phyloP scores from a whole-genome alignment of 1,139 yeast species.

The Geotrichum restrictum region DNA sequence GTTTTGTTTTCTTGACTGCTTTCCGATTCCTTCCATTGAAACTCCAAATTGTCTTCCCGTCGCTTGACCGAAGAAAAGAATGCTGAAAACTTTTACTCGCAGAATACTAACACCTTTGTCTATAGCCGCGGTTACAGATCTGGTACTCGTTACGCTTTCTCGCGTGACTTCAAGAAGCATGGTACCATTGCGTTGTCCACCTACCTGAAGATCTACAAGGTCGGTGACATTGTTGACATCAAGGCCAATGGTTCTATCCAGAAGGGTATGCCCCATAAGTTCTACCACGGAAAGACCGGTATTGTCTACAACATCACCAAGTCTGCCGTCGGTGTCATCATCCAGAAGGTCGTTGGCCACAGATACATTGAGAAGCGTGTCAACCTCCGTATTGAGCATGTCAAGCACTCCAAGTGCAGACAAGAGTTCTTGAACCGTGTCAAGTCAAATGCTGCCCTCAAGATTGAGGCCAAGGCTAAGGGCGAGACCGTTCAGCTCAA shows the following conservation, averaged over 20 bases:
- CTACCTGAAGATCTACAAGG: slow-evolving; percentile 96
- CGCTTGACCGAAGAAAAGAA: no score
- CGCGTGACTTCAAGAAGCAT: slow-evolving; percentile 98
- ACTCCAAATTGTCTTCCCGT: not conserved
- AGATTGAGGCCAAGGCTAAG: slow-evolving; percentile 89
- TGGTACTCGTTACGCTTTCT: slow-evolving; percentile 99
- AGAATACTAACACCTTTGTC: not conserved
- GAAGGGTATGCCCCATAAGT: slow-evolving; percentile 99
- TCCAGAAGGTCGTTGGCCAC: slow-evolving; percentile 98
- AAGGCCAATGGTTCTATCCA: slow-evolving; percentile 98
- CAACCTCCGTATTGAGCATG: slow-evolving; percentile 97
- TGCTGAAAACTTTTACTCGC: no score
- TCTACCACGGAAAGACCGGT: slow-evolving; percentile 99
- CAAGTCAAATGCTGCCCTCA: slow-evolving; percentile 90
- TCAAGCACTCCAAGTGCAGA: slow-evolving; percentile 99
- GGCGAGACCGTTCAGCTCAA: slow-evolving; percentile 89
- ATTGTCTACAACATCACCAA: slow-evolving; percentile 97
- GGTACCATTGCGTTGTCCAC: slow-evolving; percentile 93
- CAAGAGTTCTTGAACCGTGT: slow-evolving; percentile 98
- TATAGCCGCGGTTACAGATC: slow-evolving; percentile 98
- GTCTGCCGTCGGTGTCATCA: slow-evolving; percentile 95
- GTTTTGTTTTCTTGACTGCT: no score
- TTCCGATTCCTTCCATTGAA: no score
- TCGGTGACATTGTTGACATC: slow-evolving; percentile 99
- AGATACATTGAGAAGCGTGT: slow-evolving; percentile 98